Evolutionary conservation across 352 stramenopile genomes (phyloP).

Genomic region (Pythium sukuiense): DNA sequence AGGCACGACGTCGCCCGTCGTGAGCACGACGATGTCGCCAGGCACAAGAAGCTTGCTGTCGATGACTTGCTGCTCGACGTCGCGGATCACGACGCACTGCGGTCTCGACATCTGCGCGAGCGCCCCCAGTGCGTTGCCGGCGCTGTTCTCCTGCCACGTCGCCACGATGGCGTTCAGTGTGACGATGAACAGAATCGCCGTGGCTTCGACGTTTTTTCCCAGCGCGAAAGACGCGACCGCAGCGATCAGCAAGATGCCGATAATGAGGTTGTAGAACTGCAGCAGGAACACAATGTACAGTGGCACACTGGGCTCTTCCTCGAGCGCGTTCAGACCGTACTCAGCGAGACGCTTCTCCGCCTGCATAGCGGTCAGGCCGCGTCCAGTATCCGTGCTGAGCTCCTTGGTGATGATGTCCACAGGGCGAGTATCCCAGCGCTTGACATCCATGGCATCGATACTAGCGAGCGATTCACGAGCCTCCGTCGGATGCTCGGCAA

Average conservation of each 20-base stretch:
- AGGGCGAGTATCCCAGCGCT: conserved; percentile 47
- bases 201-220: conserved; percentile 37
- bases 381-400: conserved; percentile 51
- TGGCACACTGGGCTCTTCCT: background rate
- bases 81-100: conserved; percentile 36
- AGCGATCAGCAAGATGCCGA: conserved; percentile 36
- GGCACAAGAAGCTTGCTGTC: conserved; percentile 34
- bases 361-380: conserved; percentile 42
- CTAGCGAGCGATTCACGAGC: conserved; percentile 49
- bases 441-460: conserved; percentile 51
- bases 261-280: conserved; percentile 47
- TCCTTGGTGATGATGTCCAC: conserved; percentile 43
- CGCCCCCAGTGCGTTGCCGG: conserved; percentile 37
- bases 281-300: conserved; percentile 28
- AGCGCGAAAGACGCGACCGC: conserved; percentile 39
- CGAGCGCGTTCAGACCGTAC: background rate
- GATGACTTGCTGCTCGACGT: conserved; percentile 26
- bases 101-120: conserved; percentile 37
- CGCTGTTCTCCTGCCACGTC: conserved; percentile 36
- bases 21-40: conserved; percentile 59
- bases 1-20: conserved; percentile 72
- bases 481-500: conserved; percentile 48
- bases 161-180: conserved; percentile 42
- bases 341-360: conserved; percentile 31
- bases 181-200: conserved; percentile 42